Conservation (phyloP, 2,329 filamentous ascomycete genomes). For the Aspergillus costaricaensis region DNA sequence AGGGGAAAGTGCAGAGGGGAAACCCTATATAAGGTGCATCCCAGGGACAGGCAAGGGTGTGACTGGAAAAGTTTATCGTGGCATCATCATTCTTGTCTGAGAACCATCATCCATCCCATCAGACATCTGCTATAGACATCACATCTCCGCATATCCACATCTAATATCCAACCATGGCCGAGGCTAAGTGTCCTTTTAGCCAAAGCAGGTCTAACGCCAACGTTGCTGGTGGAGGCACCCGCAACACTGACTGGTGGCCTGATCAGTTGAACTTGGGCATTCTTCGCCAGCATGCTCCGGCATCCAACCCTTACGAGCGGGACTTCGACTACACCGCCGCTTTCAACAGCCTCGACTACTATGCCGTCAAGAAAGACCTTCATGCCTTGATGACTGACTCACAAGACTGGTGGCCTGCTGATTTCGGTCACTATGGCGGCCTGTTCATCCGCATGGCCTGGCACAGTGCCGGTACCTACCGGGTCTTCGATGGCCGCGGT, state of each 20-base stretch:
- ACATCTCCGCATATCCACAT: neutral
- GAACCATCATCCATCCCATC: neutral
- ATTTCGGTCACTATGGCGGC: slow-evolving; percentile 79
- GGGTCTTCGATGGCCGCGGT: slow-evolving; percentile 72
- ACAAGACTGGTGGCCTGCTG: slow-evolving; percentile 79
- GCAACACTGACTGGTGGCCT: slow-evolving; percentile 75
- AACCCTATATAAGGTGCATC: neutral
- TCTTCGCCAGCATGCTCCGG: slow-evolving; percentile 68
- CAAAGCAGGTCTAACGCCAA: slow-evolving; percentile 28
- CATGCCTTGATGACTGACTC: slow-evolving; percentile 73
- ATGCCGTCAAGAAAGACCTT: slow-evolving; percentile 73
- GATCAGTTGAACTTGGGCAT: slow-evolving; percentile 67
- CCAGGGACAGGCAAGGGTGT: too few species aligned
- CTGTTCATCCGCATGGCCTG: slow-evolving; percentile 80
- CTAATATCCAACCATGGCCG: neutral
- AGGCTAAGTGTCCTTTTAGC: slow-evolving; percentile 3
- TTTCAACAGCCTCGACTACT: slow-evolving; percentile 72
- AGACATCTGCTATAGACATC: neutral
- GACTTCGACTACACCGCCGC: slow-evolving; percentile 73
- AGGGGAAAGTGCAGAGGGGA: too few species aligned
- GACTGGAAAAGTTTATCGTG: too few species aligned
- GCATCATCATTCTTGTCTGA: neutral
- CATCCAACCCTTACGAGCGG: slow-evolving; percentile 63
- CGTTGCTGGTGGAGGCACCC: slow-evolving; percentile 63
- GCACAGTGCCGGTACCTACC: slow-evolving; percentile 79